phyloP scores from a whole-genome alignment of 306 rosid genomes.

The Vigna radiata region DNA sequence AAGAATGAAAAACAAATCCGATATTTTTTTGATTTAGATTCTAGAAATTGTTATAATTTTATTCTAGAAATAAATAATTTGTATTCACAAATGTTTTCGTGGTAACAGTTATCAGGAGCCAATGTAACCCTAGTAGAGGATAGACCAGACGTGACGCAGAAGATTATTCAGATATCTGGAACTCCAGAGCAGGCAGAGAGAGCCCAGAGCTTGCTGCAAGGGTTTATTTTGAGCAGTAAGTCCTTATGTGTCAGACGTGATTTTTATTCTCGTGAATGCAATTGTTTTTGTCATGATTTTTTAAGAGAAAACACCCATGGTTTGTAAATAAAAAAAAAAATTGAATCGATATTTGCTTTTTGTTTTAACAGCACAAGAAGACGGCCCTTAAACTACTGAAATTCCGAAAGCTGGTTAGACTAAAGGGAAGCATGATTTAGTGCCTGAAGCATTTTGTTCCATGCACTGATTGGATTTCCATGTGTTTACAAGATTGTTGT shows the following conservation, averaged over 20 bases:
- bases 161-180: conserved; percentile 90
- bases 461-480: conserved; percentile 45
- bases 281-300: conserved; percentile 16
- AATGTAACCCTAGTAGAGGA: conserved; percentile 88
- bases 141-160: conserved; percentile 74
- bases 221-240: conserved; percentile 97
- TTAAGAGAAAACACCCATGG: background rate
- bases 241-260: conserved; percentile 28
- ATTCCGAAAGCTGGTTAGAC: conserved; percentile 37
- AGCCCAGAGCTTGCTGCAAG: conserved; percentile 98
- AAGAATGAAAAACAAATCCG: conserved; percentile 4
- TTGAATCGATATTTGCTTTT: conserved; percentile 16
- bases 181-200: conserved; percentile 97
- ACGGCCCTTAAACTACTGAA: conserved; percentile 64
- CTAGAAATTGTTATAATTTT: background rate
- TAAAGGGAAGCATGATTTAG: conserved; percentile 32
- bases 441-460: conserved; percentile 48
- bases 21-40: conserved; percentile 10
- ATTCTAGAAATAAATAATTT: too few relatives aligned
- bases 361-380: conserved; percentile 89
- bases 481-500: conserved; percentile 34
- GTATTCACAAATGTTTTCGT: conserved; percentile 35
- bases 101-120: conserved; percentile 91
- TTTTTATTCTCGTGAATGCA: conserved; percentile 2
- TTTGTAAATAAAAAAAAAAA: conserved; percentile 23